Percentiles rank a stretch among this genome's conserved stretches.
These are phyloP conservation scores for Purpureocillium lavendulum DNA, from an alignment of 2,329 filamentous ascomycete genomes.

Conservation along the genomic window DNA sequence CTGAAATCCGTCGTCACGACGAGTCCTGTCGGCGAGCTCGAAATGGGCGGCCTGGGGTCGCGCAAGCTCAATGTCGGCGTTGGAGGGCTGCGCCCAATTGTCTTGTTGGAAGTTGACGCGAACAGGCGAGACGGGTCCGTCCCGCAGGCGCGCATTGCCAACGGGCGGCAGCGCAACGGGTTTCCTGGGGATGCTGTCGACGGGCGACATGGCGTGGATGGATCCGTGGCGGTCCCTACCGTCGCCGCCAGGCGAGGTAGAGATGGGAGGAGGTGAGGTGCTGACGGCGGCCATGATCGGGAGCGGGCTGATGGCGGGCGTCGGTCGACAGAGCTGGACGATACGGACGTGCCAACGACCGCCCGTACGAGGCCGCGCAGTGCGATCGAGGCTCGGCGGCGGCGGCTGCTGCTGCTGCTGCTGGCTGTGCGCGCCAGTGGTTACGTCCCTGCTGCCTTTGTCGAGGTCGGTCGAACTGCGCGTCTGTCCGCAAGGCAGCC, in stretches of 20 bases:
- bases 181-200: conserved; percentile 20
- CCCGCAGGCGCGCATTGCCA: conserved; percentile 33
- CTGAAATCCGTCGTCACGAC: background rate
- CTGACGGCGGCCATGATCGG: conserved; percentile 24
- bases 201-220: conserved; percentile 6
- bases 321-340: background rate
- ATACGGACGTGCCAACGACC: background rate
- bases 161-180: conserved; percentile 24
- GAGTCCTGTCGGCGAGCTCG: conserved; percentile 10
- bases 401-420: background rate
- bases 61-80: conserved; percentile 39
- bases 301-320: background rate
- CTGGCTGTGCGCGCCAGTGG: too few relatives aligned
- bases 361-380: background rate
- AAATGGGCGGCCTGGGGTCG: conserved; percentile 17
- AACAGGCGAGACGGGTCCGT: conserved; percentile 47
- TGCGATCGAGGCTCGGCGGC: background rate
- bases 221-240: conserved; percentile 6
- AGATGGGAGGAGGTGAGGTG: conserved; percentile 23
- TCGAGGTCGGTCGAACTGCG: background rate
- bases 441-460: background rate
- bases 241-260: conserved; percentile 17
- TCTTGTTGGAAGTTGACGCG: conserved; percentile 45
- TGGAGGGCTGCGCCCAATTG: conserved; percentile 43
- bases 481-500: too few relatives aligned